phyloP scores from a whole-genome alignment of 2,329 filamentous ascomycete species.

The Leptodontidium sp. region DNA sequence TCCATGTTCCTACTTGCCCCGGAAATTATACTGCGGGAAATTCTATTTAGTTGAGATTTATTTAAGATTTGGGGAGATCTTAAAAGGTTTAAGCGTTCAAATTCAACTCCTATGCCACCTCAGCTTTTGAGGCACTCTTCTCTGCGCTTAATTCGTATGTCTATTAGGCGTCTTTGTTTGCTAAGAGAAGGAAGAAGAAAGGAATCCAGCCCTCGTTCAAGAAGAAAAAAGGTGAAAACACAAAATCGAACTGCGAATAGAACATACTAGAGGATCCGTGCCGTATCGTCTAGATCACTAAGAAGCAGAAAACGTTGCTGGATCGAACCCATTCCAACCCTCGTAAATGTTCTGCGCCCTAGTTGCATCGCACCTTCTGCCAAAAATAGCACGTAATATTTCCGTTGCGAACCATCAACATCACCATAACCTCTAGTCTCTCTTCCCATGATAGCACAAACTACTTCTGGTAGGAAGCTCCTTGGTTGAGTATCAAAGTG shows the following conservation, averaged over 20 bases:
- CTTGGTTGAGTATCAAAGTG: background rate
- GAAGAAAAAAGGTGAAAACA: conserved; percentile 8
- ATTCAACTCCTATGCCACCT: background rate
- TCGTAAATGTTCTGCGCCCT: conserved; percentile 19
- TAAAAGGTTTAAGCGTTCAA: background rate
- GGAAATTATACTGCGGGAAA: background rate
- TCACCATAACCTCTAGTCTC: background rate
- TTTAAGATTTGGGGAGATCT: background rate
- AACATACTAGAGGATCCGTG: conserved; percentile 1
- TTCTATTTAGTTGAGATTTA: background rate
- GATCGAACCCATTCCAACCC: conserved; percentile 26
- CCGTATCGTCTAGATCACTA: conserved; percentile 15
- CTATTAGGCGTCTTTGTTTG: background rate
- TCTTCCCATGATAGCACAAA: background rate
- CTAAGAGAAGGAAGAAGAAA: conserved; percentile 1
- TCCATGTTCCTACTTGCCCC: background rate
- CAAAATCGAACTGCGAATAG: conserved; percentile 2
- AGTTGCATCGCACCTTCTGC: background rate
- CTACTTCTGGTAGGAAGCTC: background rate
- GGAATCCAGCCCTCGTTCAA: background rate
- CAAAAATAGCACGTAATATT: conserved; percentile 4
- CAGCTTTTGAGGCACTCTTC: conserved; percentile 2
- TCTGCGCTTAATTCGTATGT: conserved; percentile 4
- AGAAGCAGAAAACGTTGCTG: conserved; percentile 22
- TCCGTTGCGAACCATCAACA: background rate